These are phyloP conservation scores for Diaporthe caulivora DNA, from an alignment of 2,329 filamentous ascomycete species.

Conservation along the genomic window DNA sequence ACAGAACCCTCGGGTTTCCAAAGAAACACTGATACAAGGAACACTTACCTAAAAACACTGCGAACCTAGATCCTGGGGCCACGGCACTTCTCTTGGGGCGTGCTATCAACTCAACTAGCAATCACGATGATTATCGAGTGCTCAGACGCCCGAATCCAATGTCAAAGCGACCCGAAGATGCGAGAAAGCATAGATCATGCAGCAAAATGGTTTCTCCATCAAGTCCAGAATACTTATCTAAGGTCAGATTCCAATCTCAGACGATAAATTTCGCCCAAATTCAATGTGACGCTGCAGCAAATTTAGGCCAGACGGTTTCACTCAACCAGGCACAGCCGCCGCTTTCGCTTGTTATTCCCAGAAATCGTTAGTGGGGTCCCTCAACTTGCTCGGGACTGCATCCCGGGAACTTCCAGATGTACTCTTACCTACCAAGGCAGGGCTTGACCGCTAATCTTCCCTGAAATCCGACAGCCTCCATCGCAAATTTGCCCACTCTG, in stretches of 20 bases:
- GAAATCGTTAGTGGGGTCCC: background rate
- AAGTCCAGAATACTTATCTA: background rate
- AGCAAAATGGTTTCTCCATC: background rate
- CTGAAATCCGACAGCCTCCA: background rate
- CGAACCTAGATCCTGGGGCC: background rate
- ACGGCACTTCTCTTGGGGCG: background rate
- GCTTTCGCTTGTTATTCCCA: background rate
- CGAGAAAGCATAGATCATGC: background rate
- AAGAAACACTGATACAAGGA: background rate
- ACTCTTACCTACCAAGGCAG: background rate
- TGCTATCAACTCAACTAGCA: background rate
- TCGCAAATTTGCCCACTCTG: background rate
- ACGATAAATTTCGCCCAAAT: background rate
- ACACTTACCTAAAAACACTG: background rate
- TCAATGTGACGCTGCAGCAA: background rate
- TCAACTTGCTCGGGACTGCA: background rate
- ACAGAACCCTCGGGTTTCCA: background rate
- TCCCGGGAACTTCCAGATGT: background rate
- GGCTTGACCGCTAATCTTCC: background rate
- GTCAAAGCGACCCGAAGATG: background rate
- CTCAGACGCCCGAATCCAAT: background rate
- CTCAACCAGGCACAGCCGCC: background rate
- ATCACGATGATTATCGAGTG: background rate
- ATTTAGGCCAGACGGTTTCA: background rate
- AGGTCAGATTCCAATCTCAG: background rate